Base-by-base conservation (phyloP, 495 filamentous ascomycete species). In the Penicillium cinerascens region DNA sequence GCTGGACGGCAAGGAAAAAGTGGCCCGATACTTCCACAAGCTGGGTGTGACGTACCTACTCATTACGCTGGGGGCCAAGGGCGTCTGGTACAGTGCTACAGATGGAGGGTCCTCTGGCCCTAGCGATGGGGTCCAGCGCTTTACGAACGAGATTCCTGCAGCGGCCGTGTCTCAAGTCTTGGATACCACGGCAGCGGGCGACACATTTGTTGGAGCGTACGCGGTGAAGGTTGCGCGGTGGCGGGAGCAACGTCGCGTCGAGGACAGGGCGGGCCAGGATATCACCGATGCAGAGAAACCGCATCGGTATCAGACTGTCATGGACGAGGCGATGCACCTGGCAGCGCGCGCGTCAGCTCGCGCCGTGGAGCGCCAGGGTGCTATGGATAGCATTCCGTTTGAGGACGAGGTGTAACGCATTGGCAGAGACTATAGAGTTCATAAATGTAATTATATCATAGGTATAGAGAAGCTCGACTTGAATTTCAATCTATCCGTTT, bases 101-200 rank as follows among this genome's bases (percentile, higher is more conserved):
- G 64, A 68, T 26, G 71, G 68, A 3, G 60, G 67, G 18, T 66
- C 63, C 13, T 77, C 77, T 9, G 67, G 79, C 42, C 57, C 61
- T 7, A 65, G 53, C 16, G 65, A 74, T 47, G 67, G 69, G 7
- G 58, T 57, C 3, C 52, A 48, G n/a, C 62, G 68, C 23, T 71
- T 72, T 23, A 70, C 67, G 9, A 65, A 72, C 35, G 58, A 78
- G 48, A 59, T 76, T 6, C 72, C 70, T 15, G 85, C 83, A 9
- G 78, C 76, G 57, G 83, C 78, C 63, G 82, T 78, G 54, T 73
- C 61, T 59, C 82, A 78, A 48, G 92, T 96, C 18, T 79, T 96
- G 6, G 93, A 98, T 72, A 97, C 92, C 6, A 98, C 93, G 4
- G 92, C 86, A 0, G 93, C 92, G 15, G 93, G 93, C 0, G 93